Conservation (phyloP, 2,329 filamentous ascomycete species). For the Ophiocordyceps sinensis region DNA sequence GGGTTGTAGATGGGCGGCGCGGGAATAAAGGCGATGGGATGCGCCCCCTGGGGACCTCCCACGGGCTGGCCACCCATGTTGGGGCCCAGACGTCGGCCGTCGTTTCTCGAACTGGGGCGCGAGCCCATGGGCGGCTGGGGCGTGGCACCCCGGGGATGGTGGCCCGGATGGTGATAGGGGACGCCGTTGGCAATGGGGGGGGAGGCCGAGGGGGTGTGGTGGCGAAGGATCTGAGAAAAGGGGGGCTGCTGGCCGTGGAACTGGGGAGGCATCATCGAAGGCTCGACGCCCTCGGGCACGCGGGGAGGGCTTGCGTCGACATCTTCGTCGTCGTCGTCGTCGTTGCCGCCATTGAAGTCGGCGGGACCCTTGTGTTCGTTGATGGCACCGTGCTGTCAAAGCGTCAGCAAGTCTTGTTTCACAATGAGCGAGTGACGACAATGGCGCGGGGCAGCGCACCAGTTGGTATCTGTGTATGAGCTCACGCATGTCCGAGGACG, state of each 20-base stretch:
- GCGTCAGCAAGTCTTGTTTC: not conserved
- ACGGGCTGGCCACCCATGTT: constrained; percentile 55
- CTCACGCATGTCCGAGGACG: constrained; percentile 83
- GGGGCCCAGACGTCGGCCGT: constrained; percentile 60
- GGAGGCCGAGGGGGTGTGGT: constrained; percentile 72
- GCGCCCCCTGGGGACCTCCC: constrained; percentile 34
- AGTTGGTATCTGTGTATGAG: constrained; percentile 81
- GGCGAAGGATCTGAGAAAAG: constrained; percentile 73
- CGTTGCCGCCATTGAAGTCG: constrained; percentile 79
- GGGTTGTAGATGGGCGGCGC: constrained; percentile 75
- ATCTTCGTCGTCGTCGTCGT: constrained; percentile 63
- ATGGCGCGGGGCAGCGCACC: constrained; percentile 38
- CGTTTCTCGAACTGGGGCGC: constrained; percentile 57
- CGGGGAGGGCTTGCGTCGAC: constrained; percentile 55
- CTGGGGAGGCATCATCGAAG: constrained; percentile 54
- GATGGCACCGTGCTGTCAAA: constrained; percentile 64
- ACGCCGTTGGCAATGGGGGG: constrained; percentile 73
- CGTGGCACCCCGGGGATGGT: constrained; percentile 55
- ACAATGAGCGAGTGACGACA: not conserved
- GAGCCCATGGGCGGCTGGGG: constrained; percentile 65
- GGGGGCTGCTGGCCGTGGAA: constrained; percentile 47
- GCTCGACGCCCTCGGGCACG: constrained; percentile 39
- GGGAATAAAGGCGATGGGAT: constrained; percentile 63
- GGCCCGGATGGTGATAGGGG: constrained; percentile 36
- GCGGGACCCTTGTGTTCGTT: constrained; percentile 93